Percentiles rank a stretch among this genome's conserved stretches.
These are phyloP conservation scores for Aspergillus pseudoglaucus DNA, from an alignment of 2,329 filamentous ascomycete genomes.

Conservation along the genomic window DNA sequence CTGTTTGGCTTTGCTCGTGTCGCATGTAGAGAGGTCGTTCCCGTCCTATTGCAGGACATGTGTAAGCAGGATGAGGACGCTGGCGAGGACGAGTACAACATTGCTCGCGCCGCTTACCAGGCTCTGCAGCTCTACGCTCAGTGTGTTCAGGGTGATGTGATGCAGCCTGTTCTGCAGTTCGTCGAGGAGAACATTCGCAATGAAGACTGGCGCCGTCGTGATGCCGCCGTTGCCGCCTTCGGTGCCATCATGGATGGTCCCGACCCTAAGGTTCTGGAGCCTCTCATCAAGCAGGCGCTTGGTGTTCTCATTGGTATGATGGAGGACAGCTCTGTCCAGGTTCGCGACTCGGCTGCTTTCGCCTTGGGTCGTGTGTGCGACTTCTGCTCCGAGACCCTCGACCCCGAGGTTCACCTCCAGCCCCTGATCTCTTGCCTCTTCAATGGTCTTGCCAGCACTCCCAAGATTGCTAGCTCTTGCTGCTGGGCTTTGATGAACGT, in stretches of 20 bases:
- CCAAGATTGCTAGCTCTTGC: slow-evolving; percentile 96
- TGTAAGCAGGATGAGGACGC: slow-evolving; percentile 98
- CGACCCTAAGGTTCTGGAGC: slow-evolving; percentile 83
- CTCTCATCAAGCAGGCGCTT: slow-evolving; percentile 91
- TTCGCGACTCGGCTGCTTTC: slow-evolving; percentile 93
- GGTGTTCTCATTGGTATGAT: slow-evolving; percentile 88
- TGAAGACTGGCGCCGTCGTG: slow-evolving; percentile 90
- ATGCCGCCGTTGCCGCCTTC: slow-evolving; percentile 94
- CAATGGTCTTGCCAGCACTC: slow-evolving; percentile 77
- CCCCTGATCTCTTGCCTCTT: slow-evolving; percentile 84
- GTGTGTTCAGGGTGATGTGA: slow-evolving; percentile 77
- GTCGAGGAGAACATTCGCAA: slow-evolving; percentile 84
- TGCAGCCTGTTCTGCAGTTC: slow-evolving; percentile 79
- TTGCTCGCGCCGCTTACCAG: slow-evolving; percentile 91
- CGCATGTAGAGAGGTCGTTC: slow-evolving; percentile 88
- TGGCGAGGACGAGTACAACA: slow-evolving; percentile 93
- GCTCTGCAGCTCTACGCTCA: slow-evolving; percentile 93
- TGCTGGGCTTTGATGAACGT: slow-evolving; percentile 99
- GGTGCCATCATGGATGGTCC: slow-evolving; percentile 98
- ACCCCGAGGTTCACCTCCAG: slow-evolving; percentile 74
- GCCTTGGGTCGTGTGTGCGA: slow-evolving; percentile 94
- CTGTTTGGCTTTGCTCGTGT: slow-evolving; percentile 96
- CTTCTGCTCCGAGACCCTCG: slow-evolving; percentile 83
- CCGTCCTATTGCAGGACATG: slow-evolving; percentile 78
- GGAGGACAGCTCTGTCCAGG: slow-evolving; percentile 80